Conservation (phyloP, 352 stramenopile species). For the Poterioochromonas sp. region DNA sequence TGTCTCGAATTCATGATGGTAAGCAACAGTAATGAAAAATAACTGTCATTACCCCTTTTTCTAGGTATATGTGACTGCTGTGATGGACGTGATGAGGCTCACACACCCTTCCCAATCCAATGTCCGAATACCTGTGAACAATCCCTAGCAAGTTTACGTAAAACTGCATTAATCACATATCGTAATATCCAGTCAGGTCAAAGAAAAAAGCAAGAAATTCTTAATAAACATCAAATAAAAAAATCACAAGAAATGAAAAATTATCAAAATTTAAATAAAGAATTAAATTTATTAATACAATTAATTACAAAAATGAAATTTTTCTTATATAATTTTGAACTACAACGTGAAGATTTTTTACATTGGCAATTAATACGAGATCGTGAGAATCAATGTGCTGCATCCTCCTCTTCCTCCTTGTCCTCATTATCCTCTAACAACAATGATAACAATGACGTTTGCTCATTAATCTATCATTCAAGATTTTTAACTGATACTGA, state of each 20-base stretch:
- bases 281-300: neutral
- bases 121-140: neutral
- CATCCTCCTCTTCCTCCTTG: too few relatives aligned
- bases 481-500: too few relatives aligned
- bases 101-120: neutral
- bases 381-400: slow-evolving; percentile 1
- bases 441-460: too few relatives aligned
- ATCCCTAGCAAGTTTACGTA: neutral
- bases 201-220: neutral
- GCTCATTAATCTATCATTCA: too few relatives aligned
- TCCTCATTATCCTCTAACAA: too few relatives aligned
- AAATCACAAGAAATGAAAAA: neutral
- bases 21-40: neutral
- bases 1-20: slow-evolving; percentile 8
- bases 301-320: neutral
- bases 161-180: neutral
- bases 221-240: neutral
- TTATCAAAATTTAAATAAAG: neutral
- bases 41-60: neutral
- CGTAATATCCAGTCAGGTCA: neutral
- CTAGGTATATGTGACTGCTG: slow-evolving; percentile 14
- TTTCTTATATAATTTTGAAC: neutral
- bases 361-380: neutral
- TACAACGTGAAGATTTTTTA: neutral
- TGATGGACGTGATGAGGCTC: neutral